Percentiles rank a stretch among this genome's conserved stretches.
Evolutionary conservation across 2,329 filamentous ascomycete genomes (phyloP).

Genomic region (Trichoderma oligosporum): DNA sequence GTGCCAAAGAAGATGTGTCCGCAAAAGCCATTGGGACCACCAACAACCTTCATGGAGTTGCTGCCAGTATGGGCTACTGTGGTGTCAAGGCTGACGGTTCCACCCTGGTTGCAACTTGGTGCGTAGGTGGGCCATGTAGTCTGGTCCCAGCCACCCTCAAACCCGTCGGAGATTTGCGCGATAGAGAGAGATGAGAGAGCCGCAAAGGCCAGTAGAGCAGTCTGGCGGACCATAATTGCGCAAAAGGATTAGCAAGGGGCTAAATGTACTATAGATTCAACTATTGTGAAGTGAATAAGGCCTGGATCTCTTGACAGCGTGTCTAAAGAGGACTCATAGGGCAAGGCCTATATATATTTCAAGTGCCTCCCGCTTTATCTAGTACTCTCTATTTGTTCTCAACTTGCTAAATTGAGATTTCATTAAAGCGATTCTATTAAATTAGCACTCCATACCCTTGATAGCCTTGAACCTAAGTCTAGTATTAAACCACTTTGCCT

Average conservation of each 20-base stretch:
- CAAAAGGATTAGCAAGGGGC: neutral
- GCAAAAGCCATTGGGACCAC: constrained; percentile 14
- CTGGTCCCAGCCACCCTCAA: constrained; percentile 10
- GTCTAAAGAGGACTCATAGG: neutral
- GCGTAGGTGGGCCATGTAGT: constrained; percentile 3
- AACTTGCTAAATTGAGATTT: constrained; percentile 2
- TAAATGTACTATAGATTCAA: neutral
- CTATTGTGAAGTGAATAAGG: neutral
- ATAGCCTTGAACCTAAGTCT: neutral
- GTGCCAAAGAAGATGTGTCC: constrained; percentile 17
- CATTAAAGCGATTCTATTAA: neutral
- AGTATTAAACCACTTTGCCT: constrained; percentile 2
- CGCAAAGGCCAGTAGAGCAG: constrained; percentile 3
- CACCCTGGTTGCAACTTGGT: constrained; percentile 10
- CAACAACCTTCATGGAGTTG: constrained; percentile 14
- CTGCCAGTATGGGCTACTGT: constrained; percentile 13
- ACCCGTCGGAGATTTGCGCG: constrained; percentile 11
- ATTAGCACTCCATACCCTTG: neutral
- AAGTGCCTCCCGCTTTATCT: neutral
- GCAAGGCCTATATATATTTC: neutral
- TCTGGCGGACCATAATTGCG: neutral
- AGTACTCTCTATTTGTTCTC: neutral
- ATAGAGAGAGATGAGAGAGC: neutral
- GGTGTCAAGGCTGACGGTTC: constrained; percentile 11
- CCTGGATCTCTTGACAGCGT: neutral